Base-by-base conservation (phyloP, 208 protist genomes). In the Trichomonas tenax region DNA sequence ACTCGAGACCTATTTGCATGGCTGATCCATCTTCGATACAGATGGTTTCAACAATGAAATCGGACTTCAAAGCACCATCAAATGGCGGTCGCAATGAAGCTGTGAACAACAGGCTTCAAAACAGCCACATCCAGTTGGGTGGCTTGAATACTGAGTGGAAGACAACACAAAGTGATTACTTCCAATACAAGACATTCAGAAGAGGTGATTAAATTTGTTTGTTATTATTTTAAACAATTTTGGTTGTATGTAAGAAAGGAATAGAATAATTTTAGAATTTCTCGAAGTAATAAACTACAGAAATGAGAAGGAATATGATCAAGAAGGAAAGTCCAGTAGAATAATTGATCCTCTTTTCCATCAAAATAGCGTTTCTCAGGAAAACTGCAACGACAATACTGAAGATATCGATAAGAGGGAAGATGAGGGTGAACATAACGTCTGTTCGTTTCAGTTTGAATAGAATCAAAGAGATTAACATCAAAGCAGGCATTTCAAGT, bases 281-380 rank as follows among this genome's bases (percentile, higher is more conserved):
- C 46, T 93, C 86, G 17, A 93, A 93, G 44, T 38, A 93, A 51
- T 93, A 93, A 9, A 93, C 86, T 21, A 93, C 86, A 34, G 86
- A 93, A 51, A 93, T 93, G 21, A 93, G 31, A 8, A 93, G 26
- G 44, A 93, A 93, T 10, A 93, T 93, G 9, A 93, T 34, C 17
- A 93, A 36, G 36, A 93, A 93, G 0, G 44, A 51, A 38, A 93
- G 41, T 14, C 86, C 86, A 48, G 86, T 93, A 26, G 45, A 93
- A 31, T 93, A 93, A 17, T 93, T 93, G n/a, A 93, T 93, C 21
- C 14, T 34, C 31, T 93, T 93, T 38, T 93, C 86, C 8, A 26
- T 93, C 38, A 93, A 41, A 93, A 93, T 93, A 11, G 86, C 41
- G 44, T 93, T 93, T 51, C 86, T 93, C 1, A 93, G 26, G 17